Evolutionary conservation across 2,329 filamentous ascomycete species (phyloP).

Genomic region (Mycogone perniciosa): DNA sequence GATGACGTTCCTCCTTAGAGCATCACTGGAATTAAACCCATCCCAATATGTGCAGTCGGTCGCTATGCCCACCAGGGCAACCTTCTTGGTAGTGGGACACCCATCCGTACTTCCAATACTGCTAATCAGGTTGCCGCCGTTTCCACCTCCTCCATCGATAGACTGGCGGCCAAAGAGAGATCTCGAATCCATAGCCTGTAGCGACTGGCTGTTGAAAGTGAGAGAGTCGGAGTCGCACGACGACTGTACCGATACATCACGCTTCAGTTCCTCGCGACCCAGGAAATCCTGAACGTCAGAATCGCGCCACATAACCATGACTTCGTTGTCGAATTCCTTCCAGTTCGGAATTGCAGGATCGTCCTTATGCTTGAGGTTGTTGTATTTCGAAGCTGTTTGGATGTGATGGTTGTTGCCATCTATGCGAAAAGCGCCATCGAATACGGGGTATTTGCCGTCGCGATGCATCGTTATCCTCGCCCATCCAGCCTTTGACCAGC

Average conservation of each 20-base stretch:
- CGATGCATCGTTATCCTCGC: conserved; percentile 70
- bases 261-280: conserved; percentile 57
- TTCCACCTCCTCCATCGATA: conserved; percentile 66
- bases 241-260: conserved; percentile 38
- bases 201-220: conserved; percentile 66
- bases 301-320: conserved; percentile 88
- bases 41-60: conserved; percentile 86
- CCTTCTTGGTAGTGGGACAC: conserved; percentile 83
- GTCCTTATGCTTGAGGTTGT: conserved; percentile 59
- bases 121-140: conserved; percentile 62
- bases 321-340: conserved; percentile 51
- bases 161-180: conserved; percentile 68
- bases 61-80: conserved; percentile 85
- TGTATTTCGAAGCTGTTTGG: conserved; percentile 68
- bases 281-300: conserved; percentile 61
- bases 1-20: conserved; percentile 68
- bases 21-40: conserved; percentile 59
- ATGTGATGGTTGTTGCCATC: conserved; percentile 81
- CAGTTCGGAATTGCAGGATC: conserved; percentile 60
- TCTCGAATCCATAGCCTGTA: conserved; percentile 55
- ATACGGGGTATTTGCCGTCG: conserved; percentile 74
- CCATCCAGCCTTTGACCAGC: conserved; percentile 82
- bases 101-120: conserved; percentile 79
- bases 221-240: conserved; percentile 71
- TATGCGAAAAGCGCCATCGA: conserved; percentile 83